Conservation (phyloP, 768 basidiomycete species). For the Heimioporus sp. region DNA sequence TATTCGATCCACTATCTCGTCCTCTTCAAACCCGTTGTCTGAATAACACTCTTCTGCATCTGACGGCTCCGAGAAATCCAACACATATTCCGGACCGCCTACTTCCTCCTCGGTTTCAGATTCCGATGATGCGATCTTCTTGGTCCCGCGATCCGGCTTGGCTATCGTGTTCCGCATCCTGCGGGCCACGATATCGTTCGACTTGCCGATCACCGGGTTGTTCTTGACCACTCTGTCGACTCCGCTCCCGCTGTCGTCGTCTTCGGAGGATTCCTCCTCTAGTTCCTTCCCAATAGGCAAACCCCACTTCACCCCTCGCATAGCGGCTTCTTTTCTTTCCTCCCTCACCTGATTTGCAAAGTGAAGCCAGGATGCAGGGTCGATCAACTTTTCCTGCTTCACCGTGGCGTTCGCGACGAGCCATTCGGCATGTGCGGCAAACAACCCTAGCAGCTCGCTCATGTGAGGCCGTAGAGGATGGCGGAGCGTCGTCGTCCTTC, state of each 20-base stretch:
- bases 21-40: constrained; percentile 15
- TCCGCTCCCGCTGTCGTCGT: not conserved
- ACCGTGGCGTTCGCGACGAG: constrained; percentile 47
- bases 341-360: constrained; percentile 39
- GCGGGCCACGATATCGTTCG: constrained; percentile 11
- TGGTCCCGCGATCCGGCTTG: not conserved
- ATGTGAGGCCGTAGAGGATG: constrained; percentile 46
- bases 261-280: constrained; percentile 5
- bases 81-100: constrained; percentile 41
- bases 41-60: constrained; percentile 43
- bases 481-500: constrained; percentile 33
- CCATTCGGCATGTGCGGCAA: constrained; percentile 61
- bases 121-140: constrained; percentile 7
- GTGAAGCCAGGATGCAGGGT: constrained; percentile 45
- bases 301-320: constrained; percentile 22
- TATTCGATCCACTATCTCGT: constrained; percentile 28
- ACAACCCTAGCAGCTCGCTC: constrained; percentile 48
- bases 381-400: constrained; percentile 32
- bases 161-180: constrained; percentile 17
- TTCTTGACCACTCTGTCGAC: constrained; percentile 12
- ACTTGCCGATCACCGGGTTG: constrained; percentile 31
- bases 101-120: constrained; percentile 21
- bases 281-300: constrained; percentile 14
- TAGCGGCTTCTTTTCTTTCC: constrained; percentile 33
- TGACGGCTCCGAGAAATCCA: constrained; percentile 57